Percentiles rank a stretch among this genome's conserved stretches.
Conservation (phyloP, 1,284 basidiomycete species). For the Golubevia pallescens region DNA sequence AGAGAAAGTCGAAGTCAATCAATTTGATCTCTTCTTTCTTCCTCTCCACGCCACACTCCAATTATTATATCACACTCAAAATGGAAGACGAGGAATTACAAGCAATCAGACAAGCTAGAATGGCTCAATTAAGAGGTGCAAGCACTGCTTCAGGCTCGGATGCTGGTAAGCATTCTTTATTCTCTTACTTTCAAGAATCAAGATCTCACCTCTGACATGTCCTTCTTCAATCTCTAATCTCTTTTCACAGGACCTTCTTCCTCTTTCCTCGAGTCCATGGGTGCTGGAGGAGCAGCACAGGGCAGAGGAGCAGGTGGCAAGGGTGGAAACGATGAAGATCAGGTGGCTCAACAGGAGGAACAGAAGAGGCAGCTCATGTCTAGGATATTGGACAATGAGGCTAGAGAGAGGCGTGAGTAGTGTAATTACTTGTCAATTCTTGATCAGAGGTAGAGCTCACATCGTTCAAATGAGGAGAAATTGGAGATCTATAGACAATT, state of each 20-base stretch:
- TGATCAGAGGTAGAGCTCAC: background rate
- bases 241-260: constrained; percentile 7
- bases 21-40: too few species aligned
- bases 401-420: constrained; percentile 85
- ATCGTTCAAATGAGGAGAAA: background rate
- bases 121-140: constrained; percentile 48
- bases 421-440: background rate
- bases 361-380: constrained; percentile 75
- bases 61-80: constrained; percentile 5
- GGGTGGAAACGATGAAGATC: constrained; percentile 47
- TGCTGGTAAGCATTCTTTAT: constrained; percentile 14
- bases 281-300: constrained; percentile 62
- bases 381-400: constrained; percentile 84
- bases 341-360: constrained; percentile 64
- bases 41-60: too few species aligned
- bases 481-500: too few species aligned
- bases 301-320: constrained; percentile 70
- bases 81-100: constrained; percentile 64
- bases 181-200: too few species aligned
- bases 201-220: background rate
- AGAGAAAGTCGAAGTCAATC: too few species aligned
- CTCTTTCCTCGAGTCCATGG: constrained; percentile 11
- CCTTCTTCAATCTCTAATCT: background rate
- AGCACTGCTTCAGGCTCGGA: constrained; percentile 10
- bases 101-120: constrained; percentile 58